These are phyloP conservation scores for Xylaria cubensis DNA, from an alignment of 495 filamentous ascomycete species.

Conservation along the genomic window DNA sequence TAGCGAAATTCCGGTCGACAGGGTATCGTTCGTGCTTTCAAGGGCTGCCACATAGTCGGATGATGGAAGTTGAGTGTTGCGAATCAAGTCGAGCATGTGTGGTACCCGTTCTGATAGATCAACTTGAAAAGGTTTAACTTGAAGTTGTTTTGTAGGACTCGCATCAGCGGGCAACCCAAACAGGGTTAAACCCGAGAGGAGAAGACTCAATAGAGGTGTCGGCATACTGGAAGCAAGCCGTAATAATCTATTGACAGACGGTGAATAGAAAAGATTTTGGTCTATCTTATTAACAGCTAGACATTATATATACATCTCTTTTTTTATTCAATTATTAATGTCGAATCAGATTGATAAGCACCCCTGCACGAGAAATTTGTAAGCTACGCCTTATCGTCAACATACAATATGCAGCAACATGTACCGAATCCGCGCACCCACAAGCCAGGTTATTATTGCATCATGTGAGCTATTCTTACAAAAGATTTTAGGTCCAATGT, in stretches of 20 bases:
- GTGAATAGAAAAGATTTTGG: not conserved
- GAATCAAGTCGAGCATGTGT: conserved; percentile 9
- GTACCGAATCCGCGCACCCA: not conserved
- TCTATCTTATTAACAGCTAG: not conserved
- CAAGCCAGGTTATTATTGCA: not conserved
- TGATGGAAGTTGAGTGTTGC: not conserved
- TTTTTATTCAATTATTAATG: not conserved
- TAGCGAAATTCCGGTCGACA: not conserved
- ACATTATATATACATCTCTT: not conserved
- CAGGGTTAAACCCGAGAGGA: conserved; percentile 7
- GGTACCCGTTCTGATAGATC: conserved; percentile 13
- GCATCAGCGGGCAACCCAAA: conserved; percentile 5
- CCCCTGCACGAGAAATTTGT: not conserved
- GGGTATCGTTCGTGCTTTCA: not conserved
- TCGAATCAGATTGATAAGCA: not conserved
- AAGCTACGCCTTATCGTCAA: conserved; percentile 2
- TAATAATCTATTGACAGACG: not conserved
- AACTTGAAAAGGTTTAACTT: not conserved
- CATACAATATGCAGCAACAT: not conserved
- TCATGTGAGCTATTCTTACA: not conserved
- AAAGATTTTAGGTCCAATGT: not conserved
- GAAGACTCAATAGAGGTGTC: not conserved
- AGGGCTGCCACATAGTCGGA: not conserved
- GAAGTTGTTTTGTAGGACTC: not conserved
- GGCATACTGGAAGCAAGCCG: not conserved